phyloP scores from a whole-genome alignment of 1,284 basidiomycete genomes.

The Pseudozyma thailandica region DNA sequence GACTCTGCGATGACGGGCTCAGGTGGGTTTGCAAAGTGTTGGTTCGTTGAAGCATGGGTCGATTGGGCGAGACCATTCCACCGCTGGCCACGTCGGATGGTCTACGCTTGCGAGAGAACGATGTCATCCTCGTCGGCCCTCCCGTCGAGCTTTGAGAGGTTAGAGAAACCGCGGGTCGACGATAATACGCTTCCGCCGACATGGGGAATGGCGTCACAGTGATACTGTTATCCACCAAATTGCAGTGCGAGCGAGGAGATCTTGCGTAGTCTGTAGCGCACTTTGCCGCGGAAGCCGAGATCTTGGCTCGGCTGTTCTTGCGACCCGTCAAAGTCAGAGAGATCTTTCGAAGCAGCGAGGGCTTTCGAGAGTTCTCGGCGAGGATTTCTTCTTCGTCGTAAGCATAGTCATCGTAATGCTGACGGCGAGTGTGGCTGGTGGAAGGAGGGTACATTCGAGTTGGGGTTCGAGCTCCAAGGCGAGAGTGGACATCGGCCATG shows the following conservation, averaged over 20 bases:
- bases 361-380: too few relatives aligned
- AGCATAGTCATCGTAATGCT: neutral
- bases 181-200: neutral
- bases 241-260: neutral
- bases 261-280: slow-evolving; percentile 13
- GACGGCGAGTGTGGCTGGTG: neutral
- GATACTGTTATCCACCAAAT: neutral
- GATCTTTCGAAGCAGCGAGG: slow-evolving; percentile 7
- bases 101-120: too few relatives aligned
- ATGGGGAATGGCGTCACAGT: slow-evolving; percentile 6
- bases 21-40: too few relatives aligned
- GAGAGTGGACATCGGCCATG: neutral
- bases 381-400: too few relatives aligned
- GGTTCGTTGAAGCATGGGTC: too few relatives aligned
- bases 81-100: too few relatives aligned
- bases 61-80: too few relatives aligned
- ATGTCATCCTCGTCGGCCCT: too few relatives aligned
- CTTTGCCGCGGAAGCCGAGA: neutral
- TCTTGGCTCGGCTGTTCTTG: neutral
- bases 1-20: neutral
- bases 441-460: neutral
- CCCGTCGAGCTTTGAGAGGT: neutral
- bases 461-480: too few relatives aligned
- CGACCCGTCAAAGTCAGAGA: neutral
- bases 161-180: neutral